Evolutionary conservation across 805 yeast genomes (phyloP).

Genomic region (Candida pini): DNA sequence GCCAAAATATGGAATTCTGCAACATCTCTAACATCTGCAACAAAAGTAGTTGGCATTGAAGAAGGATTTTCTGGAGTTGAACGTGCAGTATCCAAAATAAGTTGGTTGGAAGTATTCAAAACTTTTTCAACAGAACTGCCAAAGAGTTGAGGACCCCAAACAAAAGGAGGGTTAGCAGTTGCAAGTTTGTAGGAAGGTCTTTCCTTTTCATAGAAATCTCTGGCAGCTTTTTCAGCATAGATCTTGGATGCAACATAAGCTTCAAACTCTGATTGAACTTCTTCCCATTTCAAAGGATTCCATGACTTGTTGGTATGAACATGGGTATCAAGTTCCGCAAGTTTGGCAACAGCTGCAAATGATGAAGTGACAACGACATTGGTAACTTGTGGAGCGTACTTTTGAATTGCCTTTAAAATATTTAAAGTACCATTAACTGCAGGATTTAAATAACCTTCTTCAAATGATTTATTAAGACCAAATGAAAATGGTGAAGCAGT

Average conservation of each 20-base stretch:
- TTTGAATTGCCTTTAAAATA: conserved; percentile 38
- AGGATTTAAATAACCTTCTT: conserved; percentile 48
- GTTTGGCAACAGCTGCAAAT: conserved; percentile 38
- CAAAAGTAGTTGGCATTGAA: conserved; percentile 18
- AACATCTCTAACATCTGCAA: conserved; percentile 41
- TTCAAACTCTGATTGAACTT: conserved; percentile 18
- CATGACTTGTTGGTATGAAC: conserved; percentile 31
- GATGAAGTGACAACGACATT: conserved; percentile 53
- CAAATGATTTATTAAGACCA: conserved; percentile 36
- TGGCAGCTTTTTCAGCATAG: conserved; percentile 52
- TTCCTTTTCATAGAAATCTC: conserved; percentile 44
- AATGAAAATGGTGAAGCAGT: conserved; percentile 44
- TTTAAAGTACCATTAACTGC: conserved; percentile 52
- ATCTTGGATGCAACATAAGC: conserved; percentile 44
- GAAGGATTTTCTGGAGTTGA: conserved; percentile 4
- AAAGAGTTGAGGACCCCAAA: conserved; percentile 49
- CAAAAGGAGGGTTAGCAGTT: conserved; percentile 38
- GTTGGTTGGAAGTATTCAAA: conserved; percentile 36
- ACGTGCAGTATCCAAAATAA: conserved; percentile 20
- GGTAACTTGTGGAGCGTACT: conserved; percentile 38
- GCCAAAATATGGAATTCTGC: conserved; percentile 46
- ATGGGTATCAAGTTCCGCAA: conserved; percentile 3
- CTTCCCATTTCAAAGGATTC: conserved; percentile 33
- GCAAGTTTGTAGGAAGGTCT: conserved; percentile 34
- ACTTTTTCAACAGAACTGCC: conserved; percentile 28